A percentile compares a stretch with the other conserved stretches of the same genome.
Evolutionary conservation across 2,329 filamentous ascomycete genomes (phyloP).

Genomic region (Talaromyces pinophilus): DNA sequence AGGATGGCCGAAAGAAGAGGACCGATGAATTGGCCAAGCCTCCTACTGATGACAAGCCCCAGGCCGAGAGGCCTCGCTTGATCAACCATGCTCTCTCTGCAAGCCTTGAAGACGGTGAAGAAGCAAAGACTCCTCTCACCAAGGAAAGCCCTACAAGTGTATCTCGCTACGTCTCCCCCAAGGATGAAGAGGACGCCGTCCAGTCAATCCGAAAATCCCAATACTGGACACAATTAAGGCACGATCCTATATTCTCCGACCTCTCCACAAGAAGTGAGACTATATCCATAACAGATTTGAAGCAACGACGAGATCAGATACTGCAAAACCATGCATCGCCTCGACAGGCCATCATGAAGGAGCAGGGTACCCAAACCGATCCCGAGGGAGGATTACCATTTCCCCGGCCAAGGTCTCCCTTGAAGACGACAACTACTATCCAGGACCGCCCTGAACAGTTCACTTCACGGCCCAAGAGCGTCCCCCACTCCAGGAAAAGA

Average conservation of each 20-base stretch:
- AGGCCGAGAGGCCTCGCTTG: slow-evolving; percentile 27
- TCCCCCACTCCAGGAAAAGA: not conserved
- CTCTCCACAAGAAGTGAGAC: slow-evolving; percentile 46
- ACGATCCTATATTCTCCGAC: slow-evolving; percentile 53
- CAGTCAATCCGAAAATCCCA: slow-evolving; percentile 53
- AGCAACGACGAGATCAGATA: slow-evolving; percentile 38
- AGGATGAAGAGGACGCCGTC: slow-evolving; percentile 47
- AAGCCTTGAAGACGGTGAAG: slow-evolving; percentile 30
- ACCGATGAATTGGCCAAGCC: not conserved
- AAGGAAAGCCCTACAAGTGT: slow-evolving; percentile 39
- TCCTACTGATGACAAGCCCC: slow-evolving; percentile 16
- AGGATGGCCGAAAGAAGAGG: not conserved
- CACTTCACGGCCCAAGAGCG: not conserved
- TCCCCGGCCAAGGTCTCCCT: not conserved
- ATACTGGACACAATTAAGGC: slow-evolving; percentile 52
- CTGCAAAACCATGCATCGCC: slow-evolving; percentile 32
- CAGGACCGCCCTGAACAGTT: not conserved
- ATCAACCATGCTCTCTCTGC: slow-evolving; percentile 33
- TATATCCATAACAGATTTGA: slow-evolving; percentile 47
- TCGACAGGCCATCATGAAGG: slow-evolving; percentile 23
- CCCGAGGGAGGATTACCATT: not conserved
- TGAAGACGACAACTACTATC: too few species aligned
- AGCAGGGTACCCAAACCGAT: slow-evolving; percentile 22
- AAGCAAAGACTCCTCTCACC: not conserved
- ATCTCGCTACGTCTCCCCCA: slow-evolving; percentile 52